Base-by-base conservation (phyloP, 257 asterid genomes). In the Nicotiana otophora region DNA sequence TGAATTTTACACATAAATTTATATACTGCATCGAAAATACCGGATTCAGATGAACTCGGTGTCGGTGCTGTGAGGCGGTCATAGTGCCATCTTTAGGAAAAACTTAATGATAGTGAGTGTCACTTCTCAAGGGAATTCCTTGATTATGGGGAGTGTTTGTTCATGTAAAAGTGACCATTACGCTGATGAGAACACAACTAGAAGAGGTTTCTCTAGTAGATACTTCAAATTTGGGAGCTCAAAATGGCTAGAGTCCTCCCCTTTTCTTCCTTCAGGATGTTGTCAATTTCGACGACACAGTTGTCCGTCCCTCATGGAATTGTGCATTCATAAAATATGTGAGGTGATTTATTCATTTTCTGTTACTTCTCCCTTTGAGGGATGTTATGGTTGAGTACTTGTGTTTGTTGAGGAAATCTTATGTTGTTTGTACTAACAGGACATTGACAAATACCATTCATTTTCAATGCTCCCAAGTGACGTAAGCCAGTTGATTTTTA, bases 201-300 rank as follows among this genome's bases (percentile, higher is more conserved):
- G 93, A 48, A 64, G 83, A 89, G 95, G 94, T 58, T 85, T 87
- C 82, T 90, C 97, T 0, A 91, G 96, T 68, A 90, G 94, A 86
- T 96, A 89, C 83, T 82, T 87, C 83, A 96, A 96, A 89, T 90
- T 98, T 87, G 97, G 97, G 85, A 94, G 98, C 89, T 96, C 99
- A 42, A 94, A 93, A 87, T 93, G 98, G 98, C 89, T 94, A 30
- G 92, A 89, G 57, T 78, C 88, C 66, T 90, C 95, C 28, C 86
- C 90, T 81, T 85, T 90, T 64, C 88, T 93, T 83, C 87, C 94
- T 19, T 78, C 85, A n/a, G 65, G 85, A 82, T 98, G 92, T 58
- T 78, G 86, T 64, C 76, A 82, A 80, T 92, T 84, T 83, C 93
- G 93, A 81, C 86, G 61, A 66, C 82, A 85, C 53, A 84, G 78